Evolutionary conservation across 1,284 basidiomycete genomes (phyloP).

Genomic region (Porogramme epimiltina): DNA sequence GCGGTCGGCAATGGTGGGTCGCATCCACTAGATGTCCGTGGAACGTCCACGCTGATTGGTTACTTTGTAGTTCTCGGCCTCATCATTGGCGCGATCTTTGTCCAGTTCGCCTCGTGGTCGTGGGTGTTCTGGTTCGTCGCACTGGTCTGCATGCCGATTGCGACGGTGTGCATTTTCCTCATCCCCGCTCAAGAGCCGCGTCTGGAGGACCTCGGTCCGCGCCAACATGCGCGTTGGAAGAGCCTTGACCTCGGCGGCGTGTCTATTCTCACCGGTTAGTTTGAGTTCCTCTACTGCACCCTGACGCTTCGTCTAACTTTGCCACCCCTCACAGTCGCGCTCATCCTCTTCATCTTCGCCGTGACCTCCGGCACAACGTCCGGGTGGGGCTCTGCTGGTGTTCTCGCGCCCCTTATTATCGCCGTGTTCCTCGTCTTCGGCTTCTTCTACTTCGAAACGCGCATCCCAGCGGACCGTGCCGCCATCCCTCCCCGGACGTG

Average conservation of each 20-base stretch:
- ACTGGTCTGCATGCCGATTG: slow-evolving; percentile 39
- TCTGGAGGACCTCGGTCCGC: slow-evolving; percentile 5
- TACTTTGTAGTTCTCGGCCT: slow-evolving; percentile 38
- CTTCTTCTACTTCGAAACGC: slow-evolving; percentile 47
- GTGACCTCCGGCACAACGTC: slow-evolving; percentile 46
- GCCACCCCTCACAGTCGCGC: slow-evolving; percentile 24
- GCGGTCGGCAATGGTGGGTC: slow-evolving; percentile 45
- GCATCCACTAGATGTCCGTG: background rate
- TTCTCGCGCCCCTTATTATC: slow-evolving; percentile 45
- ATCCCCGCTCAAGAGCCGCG: slow-evolving; percentile 31
- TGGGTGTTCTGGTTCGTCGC: slow-evolving; percentile 51
- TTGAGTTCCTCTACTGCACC: background rate
- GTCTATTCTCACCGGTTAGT: slow-evolving; percentile 39
- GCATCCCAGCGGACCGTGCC: slow-evolving; percentile 37
- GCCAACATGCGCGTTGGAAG: slow-evolving; percentile 27
- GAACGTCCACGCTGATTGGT: background rate
- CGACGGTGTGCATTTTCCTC: slow-evolving; percentile 35
- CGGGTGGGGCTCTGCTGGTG: slow-evolving; percentile 44
- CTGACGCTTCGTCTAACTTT: background rate
- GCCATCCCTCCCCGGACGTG: slow-evolving; percentile 44
- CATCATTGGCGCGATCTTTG: slow-evolving; percentile 45
- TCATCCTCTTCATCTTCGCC: slow-evolving; percentile 48
- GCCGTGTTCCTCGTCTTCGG: slow-evolving; percentile 38
- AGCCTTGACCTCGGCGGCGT: slow-evolving; percentile 44
- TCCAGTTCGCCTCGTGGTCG: slow-evolving; percentile 41